Conservation (phyloP, 2,329 filamentous ascomycete species). For the Phyllosticta paracitricarpa region DNA sequence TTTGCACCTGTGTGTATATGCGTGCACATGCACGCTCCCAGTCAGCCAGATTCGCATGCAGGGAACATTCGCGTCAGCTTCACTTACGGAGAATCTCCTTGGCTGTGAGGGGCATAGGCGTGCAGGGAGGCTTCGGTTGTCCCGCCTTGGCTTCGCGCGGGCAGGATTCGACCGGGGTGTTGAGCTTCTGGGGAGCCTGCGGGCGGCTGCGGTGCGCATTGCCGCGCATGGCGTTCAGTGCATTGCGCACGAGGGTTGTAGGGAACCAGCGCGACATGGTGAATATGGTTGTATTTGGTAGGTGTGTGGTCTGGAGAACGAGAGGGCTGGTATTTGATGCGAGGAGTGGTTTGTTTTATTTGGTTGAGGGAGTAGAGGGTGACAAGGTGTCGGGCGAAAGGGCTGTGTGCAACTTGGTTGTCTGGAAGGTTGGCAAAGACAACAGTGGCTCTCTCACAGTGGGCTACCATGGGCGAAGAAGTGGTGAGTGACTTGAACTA, state of each 20-base stretch:
- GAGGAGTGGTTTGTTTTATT: neutral
- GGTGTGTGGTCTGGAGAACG: neutral
- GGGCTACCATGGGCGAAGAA: neutral
- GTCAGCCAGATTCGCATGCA: neutral
- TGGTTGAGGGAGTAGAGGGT: neutral
- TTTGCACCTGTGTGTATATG: neutral
- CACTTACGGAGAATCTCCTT: neutral
- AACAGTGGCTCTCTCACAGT: neutral
- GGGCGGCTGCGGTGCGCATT: neutral
- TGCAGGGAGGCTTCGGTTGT: neutral
- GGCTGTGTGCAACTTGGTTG: neutral
- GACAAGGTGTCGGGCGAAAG: neutral
- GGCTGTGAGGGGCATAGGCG: neutral
- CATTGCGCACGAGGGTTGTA: neutral
- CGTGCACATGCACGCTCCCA: neutral
- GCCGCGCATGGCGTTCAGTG: neutral
- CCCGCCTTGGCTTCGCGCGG: neutral
- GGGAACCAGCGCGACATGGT: conserved; percentile 2
- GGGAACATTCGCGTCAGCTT: neutral
- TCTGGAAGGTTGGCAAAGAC: neutral
- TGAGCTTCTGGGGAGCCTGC: neutral
- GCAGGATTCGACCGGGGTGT: neutral
- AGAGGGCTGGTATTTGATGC: neutral
- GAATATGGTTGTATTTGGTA: neutral
- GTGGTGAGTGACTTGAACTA: neutral